These are phyloP conservation scores for Mycosphaerella sp. DNA, from an alignment of 2,329 filamentous ascomycete species.

Conservation along the genomic window DNA sequence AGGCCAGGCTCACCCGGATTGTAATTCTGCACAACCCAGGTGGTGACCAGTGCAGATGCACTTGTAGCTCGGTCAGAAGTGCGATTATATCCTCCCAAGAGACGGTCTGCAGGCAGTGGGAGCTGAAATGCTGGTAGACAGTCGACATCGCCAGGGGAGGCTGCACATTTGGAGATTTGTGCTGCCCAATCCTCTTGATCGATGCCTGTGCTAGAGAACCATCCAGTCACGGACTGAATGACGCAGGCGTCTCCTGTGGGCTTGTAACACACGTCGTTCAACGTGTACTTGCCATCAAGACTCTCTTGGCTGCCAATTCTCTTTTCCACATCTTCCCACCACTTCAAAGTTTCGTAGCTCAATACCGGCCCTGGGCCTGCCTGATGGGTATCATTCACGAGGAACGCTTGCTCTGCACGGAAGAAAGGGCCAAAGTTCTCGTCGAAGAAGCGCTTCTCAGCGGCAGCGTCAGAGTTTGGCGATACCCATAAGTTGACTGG, in stretches of 20 bases:
- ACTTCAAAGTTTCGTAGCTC: slow-evolving; percentile 77
- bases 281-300: slow-evolving; percentile 56
- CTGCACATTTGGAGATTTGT: slow-evolving; percentile 64
- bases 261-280: slow-evolving; percentile 89
- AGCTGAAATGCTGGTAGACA: slow-evolving; percentile 87
- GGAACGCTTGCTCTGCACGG: slow-evolving; percentile 83
- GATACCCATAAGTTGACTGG: slow-evolving; percentile 96
- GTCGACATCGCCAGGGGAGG: slow-evolving; percentile 51
- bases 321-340: slow-evolving; percentile 90
- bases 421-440: slow-evolving; percentile 92
- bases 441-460: slow-evolving; percentile 93
- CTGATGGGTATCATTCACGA: slow-evolving; percentile 75
- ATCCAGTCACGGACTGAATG: slow-evolving; percentile 84
- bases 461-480: slow-evolving; percentile 78
- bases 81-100: slow-evolving; percentile 72
- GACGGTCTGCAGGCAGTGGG: slow-evolving; percentile 75
- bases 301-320: slow-evolving; percentile 68
- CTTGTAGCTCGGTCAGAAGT: slow-evolving; percentile 55
- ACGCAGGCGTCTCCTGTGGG: slow-evolving; percentile 85
- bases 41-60: slow-evolving; percentile 74
- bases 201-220: slow-evolving; percentile 57
- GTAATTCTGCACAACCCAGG: slow-evolving; percentile 90
- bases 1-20: slow-evolving; percentile 66
- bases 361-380: slow-evolving; percentile 67
- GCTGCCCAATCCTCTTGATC: slow-evolving; percentile 62